Base-by-base conservation (phyloP, 2,329 filamentous ascomycete species). In the Pyrenochaeta sp. region DNA sequence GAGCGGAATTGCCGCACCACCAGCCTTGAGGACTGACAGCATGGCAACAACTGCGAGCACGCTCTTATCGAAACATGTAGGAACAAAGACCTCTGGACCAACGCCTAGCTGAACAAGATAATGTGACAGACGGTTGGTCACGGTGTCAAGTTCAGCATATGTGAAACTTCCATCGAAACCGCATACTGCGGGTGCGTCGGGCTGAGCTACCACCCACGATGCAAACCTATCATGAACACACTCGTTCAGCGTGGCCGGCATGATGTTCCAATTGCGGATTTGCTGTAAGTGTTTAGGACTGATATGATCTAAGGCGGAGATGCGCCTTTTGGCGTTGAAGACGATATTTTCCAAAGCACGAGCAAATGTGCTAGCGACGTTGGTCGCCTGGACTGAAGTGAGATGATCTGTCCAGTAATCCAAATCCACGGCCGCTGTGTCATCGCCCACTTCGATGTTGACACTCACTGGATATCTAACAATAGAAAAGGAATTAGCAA, bases 391-490 rank as follows among this genome's bases (percentile, higher is more conserved):
- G 3, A 54, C 64, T n/a, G 61, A 56, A 1, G 69, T 71, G n/a
- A 73, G 53, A 43, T 70, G 61, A 36, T 74, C 68, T 1, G 67
- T 68, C 70, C 70, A 74, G 41, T 72, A 72, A 27, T 74, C 71
- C 3, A 74, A 64, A 42, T 73, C 71, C 18, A 72, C 62, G 10
- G 68, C 63, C 7, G 63, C 64, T 20, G 54, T 62, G 14, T 71
- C 61, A 17, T 81, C 78, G 5, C 75, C 73, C 1, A 79, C 75
- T 53, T 82, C 80, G 17, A 82, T 77, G 43, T 82, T 82, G 47
- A 82, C 65, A 14, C 77, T 81, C 0, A 82, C 70, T 1, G 77
- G 75, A 54, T 81, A 80, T 17, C 54, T 57, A 14, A 7, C 7
- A 6, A 23, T 4, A 4, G 14, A 14, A 11, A 30, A 30, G 11